These are phyloP conservation scores for Tetrahymena malaccensis DNA, from an alignment of 73 alveolate species.

Conservation along the genomic window DNA sequence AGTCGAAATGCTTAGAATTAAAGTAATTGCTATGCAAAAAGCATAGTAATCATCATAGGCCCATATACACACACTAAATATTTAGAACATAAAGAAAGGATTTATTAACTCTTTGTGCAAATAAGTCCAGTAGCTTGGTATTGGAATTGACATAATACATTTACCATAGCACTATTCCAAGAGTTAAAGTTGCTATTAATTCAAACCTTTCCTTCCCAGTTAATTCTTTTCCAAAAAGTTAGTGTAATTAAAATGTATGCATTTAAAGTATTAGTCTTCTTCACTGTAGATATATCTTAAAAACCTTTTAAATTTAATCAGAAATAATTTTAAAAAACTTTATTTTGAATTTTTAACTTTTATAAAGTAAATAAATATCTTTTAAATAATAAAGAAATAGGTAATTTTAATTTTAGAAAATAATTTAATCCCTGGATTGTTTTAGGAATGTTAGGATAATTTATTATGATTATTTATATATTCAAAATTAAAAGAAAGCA, in stretches of 20 bases:
- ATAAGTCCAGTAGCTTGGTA: background rate
- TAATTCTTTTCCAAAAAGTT: background rate
- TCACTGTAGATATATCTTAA: background rate
- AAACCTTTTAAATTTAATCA: background rate
- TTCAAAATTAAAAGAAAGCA: background rate
- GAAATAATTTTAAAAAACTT: no score
- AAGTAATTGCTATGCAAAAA: slow-evolving; percentile 46
- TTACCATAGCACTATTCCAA: background rate
- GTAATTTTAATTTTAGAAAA: no score
- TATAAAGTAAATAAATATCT: no score
- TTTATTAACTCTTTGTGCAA: slow-evolving; percentile 19
- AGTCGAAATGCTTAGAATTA: slow-evolving; percentile 47
- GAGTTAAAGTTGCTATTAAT: background rate
- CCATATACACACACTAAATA: slow-evolving; percentile 64
- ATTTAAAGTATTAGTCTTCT: background rate
- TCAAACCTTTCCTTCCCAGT: background rate
- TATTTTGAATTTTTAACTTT: no score
- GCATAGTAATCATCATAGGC: slow-evolving; percentile 73
- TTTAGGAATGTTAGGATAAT: no score
- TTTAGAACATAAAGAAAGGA: slow-evolving; percentile 72
- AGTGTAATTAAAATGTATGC: background rate
- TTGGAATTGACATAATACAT: background rate
- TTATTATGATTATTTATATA: no score
- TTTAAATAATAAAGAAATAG: no score
- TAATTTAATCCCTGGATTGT: background rate